Evolutionary conservation across 305 asterid genomes (phyloP), one percentile per base, ranked within the genome.

Genomic region (Fraxinus ornus): DNA sequence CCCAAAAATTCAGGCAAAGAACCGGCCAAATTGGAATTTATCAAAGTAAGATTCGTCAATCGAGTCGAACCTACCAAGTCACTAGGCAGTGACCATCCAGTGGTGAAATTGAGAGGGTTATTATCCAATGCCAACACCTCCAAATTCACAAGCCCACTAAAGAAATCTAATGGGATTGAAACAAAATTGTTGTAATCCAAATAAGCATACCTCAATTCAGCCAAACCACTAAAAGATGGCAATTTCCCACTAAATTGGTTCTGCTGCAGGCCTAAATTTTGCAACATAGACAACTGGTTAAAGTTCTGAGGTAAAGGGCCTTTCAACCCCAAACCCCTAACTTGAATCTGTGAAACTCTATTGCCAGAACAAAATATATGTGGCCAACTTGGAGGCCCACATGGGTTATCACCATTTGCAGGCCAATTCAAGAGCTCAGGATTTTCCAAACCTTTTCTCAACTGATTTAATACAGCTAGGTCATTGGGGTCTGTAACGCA

Each of bases 321-420:
- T 73, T 89, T 89, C 30, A 95, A 78, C 1, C 98, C 97, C 86
- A 94, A 87, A 5, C 88, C 90, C 74, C 80, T 86, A 24, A 91
- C 99, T 87, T 95, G 98, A 93, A 95, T 93, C 88, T 95, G 99
- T 2, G 93, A 57, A 60, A 95, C 94, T 60, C 97, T 86, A 80
- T 78, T 79, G 30, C 85, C 91, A 4, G 83, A 57, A 77, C 98
- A 95, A 76, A 55, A 91, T 1, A 95, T 55, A 86, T 94, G 95
- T 0, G 91, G 92, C 99, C 98, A 95, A 10, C 83, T 84, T 32
- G 97, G 97, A 60, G 98, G 90, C 17, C 97, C 98, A 79, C 99
- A 94, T 1, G 98, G 97, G 89, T 95, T 96, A 77, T 83, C 88
- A 76, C 93, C 88, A 82, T 83, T 87, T 28, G 80, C 88, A 19